Evolutionary conservation across 257 asterid species (phyloP).

Genomic region (Thymus quinquecostatus): DNA sequence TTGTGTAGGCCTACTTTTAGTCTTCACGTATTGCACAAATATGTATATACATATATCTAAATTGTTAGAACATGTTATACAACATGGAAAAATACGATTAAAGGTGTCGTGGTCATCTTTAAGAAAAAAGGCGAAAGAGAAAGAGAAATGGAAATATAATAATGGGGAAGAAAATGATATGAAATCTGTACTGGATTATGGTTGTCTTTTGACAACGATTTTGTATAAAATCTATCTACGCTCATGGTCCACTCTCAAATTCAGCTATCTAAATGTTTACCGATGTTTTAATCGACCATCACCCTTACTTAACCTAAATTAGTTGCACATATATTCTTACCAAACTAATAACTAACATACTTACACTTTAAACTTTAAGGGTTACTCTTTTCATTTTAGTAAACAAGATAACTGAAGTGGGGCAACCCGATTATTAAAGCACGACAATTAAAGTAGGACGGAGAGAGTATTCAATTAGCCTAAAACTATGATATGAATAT

Average conservation of each 20-base stretch:
- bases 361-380: no score
- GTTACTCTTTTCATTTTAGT: no score
- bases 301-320: no score
- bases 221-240: conserved; percentile 36
- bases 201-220: conserved; percentile 56
- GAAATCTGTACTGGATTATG: conserved; percentile 61
- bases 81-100: conserved; percentile 28
- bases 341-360: no score
- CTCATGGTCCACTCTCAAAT: conserved; percentile 44
- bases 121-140: conserved; percentile 22
- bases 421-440: no score
- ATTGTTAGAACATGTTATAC: background rate
- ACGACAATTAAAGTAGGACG: no score
- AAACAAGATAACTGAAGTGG: no score
- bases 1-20: background rate
- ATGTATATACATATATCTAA: no score
- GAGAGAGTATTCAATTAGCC: no score
- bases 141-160: conserved; percentile 23
- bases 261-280: conserved; percentile 7
- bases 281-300: no score
- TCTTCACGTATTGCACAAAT: background rate
- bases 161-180: conserved; percentile 40
- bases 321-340: no score
- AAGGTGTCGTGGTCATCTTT: conserved; percentile 22
- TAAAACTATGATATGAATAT: no score